phyloP scores from a whole-genome alignment of 805 yeast species.

The Spathaspora arborariae region DNA sequence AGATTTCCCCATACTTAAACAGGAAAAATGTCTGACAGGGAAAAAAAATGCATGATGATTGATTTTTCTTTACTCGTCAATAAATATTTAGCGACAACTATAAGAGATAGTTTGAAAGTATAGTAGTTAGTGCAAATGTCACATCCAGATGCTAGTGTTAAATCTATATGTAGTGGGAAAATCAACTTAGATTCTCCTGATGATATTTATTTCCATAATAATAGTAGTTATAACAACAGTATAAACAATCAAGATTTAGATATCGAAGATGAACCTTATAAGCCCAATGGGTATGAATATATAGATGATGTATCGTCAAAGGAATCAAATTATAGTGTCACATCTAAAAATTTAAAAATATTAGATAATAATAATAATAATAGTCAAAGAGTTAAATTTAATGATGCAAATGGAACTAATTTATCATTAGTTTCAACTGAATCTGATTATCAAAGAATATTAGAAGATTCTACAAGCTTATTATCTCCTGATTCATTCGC shows the following conservation, averaged over 20 bases:
- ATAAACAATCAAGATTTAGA: not conserved
- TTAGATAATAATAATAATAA: slow-evolving; percentile 4
- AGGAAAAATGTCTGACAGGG: too few species aligned
- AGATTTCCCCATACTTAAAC: not conserved
- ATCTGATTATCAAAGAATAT: slow-evolving; percentile 21
- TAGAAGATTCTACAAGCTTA: not conserved
- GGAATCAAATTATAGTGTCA: slow-evolving; percentile 10
- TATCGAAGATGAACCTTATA: not conserved
- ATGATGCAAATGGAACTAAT: slow-evolving; percentile 15
- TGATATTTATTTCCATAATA: slow-evolving; percentile 12
- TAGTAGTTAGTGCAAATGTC: slow-evolving; percentile 22
- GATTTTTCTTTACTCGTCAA: not conserved
- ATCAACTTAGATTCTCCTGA: slow-evolving; percentile 24
- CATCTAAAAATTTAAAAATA: slow-evolving; percentile 17
- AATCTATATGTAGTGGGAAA: slow-evolving; percentile 35
- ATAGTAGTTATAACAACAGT: not conserved
- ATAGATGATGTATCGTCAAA: slow-evolving; percentile 14
- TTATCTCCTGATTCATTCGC: slow-evolving; percentile 5
- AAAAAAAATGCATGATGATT: too few species aligned
- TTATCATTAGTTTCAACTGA: slow-evolving; percentile 22
- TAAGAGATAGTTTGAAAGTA: not conserved
- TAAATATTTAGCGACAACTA: not conserved
- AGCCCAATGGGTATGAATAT: slow-evolving; percentile 5
- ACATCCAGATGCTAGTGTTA: slow-evolving; percentile 41
- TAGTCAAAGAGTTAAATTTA: not conserved